Conservation (phyloP, 495 filamentous ascomycete species). For the Rhypophila decipiens region DNA sequence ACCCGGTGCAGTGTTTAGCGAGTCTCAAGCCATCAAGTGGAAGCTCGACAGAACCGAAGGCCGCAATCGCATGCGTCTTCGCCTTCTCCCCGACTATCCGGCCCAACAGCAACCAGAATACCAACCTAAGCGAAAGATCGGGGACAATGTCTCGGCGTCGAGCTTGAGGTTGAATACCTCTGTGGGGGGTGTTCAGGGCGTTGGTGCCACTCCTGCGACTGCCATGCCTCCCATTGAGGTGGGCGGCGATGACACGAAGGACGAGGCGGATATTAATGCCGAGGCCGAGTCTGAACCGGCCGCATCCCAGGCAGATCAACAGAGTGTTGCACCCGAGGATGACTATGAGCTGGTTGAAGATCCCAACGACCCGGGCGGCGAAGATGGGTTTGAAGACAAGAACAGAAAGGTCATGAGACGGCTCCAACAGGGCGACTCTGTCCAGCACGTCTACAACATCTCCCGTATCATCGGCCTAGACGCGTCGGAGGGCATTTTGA, state of each 20-base stretch:
- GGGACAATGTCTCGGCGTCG: slow-evolving; percentile 17
- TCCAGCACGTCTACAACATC: slow-evolving; percentile 92
- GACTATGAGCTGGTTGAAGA: slow-evolving; percentile 91
- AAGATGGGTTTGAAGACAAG: slow-evolving; percentile 90
- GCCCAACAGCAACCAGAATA: slow-evolving; percentile 64
- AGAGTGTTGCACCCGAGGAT: slow-evolving; percentile 58
- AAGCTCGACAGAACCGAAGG: slow-evolving; percentile 93
- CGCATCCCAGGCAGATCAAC: slow-evolving; percentile 11
- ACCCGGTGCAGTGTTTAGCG: slow-evolving; percentile 71
- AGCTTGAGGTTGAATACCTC: slow-evolving; percentile 39
- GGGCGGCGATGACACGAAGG: slow-evolving; percentile 16
- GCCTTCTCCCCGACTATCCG: slow-evolving; percentile 70
- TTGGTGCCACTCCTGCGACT: slow-evolving; percentile 11
- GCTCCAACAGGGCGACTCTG: slow-evolving; percentile 81
- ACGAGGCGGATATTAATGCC: slow-evolving; percentile 18
- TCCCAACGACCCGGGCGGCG: slow-evolving; percentile 67
- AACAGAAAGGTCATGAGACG: slow-evolving; percentile 96
- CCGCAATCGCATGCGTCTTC: slow-evolving; percentile 86
- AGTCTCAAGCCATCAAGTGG: slow-evolving; percentile 64
- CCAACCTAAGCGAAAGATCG: slow-evolving; percentile 70
- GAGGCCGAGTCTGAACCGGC: slow-evolving; percentile 20
- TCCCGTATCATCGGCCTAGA: slow-evolving; percentile 91
- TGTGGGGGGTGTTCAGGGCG: slow-evolving; percentile 12
- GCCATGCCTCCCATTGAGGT: slow-evolving; percentile 9
- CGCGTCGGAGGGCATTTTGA: slow-evolving; percentile 83